phyloP scores from a whole-genome alignment of 2,329 filamentous ascomycete species.

The Pestalotiopsis fici region DNA sequence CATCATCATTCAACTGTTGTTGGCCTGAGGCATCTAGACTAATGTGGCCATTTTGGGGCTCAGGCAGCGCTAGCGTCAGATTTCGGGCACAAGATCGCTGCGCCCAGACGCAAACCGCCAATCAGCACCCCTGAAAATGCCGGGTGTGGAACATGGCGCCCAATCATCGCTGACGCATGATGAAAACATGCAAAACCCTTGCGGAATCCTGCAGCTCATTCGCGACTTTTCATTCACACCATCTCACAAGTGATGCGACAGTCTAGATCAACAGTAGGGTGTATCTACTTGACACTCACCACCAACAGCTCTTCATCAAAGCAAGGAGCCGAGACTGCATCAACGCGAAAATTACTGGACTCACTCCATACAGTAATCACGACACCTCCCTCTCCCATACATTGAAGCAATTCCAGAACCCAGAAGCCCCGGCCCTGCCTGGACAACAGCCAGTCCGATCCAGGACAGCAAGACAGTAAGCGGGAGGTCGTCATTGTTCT shows the following conservation, averaged over 20 bases:
- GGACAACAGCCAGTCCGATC: not conserved
- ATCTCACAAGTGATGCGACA: not conserved
- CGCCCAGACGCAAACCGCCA: not conserved
- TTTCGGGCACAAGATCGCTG: conserved; percentile 7
- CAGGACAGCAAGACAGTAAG: not conserved
- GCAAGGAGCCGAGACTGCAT: not conserved
- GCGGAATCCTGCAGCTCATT: not conserved
- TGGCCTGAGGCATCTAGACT: conserved; percentile 4
- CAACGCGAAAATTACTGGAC: not conserved
- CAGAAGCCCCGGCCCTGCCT: not conserved
- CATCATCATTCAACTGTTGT: not conserved
- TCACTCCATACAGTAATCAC: not conserved
- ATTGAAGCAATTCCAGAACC: not conserved
- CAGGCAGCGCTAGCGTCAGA: conserved; percentile 5
- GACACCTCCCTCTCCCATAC: not conserved
- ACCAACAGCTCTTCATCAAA: too few species aligned
- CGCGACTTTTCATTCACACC: conserved; percentile 1
- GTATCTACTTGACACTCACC: not conserved
- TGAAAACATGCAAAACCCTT: conserved; percentile 2
- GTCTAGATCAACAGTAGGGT: not conserved
- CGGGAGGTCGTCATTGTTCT: not conserved
- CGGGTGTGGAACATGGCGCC: not conserved
- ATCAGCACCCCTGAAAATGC: not conserved
- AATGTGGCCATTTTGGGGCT: not conserved
- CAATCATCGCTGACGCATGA: conserved; percentile 5